These are phyloP conservation scores for Zea luxurians DNA, from an alignment of 176 grass and related monocot genomes.

Conservation along the genomic window DNA sequence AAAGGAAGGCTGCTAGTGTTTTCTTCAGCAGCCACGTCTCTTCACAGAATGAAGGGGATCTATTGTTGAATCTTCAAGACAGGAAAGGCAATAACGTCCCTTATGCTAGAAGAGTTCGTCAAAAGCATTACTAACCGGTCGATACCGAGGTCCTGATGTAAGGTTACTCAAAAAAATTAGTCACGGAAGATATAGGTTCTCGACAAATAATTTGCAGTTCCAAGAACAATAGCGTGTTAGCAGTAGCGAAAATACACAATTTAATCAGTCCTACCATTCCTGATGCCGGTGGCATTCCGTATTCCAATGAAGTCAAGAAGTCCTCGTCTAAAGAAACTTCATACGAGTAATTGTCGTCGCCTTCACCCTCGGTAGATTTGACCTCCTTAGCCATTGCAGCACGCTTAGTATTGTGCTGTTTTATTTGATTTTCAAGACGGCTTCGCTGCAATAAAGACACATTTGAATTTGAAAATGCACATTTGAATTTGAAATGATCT, in stretches of 20 bases:
- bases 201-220: slow-evolving; percentile 18
- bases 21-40: slow-evolving; percentile 7
- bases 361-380: too few species aligned
- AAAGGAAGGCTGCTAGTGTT: not conserved
- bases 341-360: too few species aligned
- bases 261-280: slow-evolving; percentile 66
- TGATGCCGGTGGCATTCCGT: slow-evolving; percentile 97
- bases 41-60: not conserved
- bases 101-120: slow-evolving; percentile 47
- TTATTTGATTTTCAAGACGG: too few species aligned
- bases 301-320: slow-evolving; percentile 84
- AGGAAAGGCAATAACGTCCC: slow-evolving; percentile 68
- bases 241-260: not conserved
- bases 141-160: slow-evolving; percentile 71
- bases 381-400: too few species aligned
- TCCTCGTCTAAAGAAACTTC: slow-evolving; percentile 65
- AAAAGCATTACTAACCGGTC: slow-evolving; percentile 91
- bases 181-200: not conserved
- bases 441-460: slow-evolving; percentile 36
- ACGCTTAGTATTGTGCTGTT: too few species aligned
- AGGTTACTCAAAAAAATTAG: slow-evolving; percentile 24
- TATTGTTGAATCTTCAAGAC: slow-evolving; percentile 84
- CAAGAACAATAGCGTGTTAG: too few species aligned
- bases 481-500: slow-evolving; percentile 3
- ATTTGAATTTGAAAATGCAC: not conserved